Evolutionary conservation across 1,284 basidiomycete species (phyloP), one percentile per base, ranked within the genome.

Genomic region (Apiotrichum gracile): DNA sequence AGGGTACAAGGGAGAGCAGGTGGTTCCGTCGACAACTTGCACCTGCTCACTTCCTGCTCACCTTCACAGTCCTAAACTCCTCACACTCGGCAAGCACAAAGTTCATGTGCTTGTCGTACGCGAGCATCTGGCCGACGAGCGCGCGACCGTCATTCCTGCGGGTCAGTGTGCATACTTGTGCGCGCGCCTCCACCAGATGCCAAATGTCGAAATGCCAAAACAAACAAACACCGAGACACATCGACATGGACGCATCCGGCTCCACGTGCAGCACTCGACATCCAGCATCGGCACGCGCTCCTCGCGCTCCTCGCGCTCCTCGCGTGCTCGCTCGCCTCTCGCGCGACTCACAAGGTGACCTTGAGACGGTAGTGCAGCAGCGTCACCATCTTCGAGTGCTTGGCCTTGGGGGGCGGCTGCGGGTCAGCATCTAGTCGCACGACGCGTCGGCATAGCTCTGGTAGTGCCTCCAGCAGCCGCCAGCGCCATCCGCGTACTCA

Each of bases 81-180:
- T 96, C 92, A 72, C 92, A 96, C 65, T 98, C 94, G 14, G 93
- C 91, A 51, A 99, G 79, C 47, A 99, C 96, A 64, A 99, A 82
- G 78, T 99, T 99, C 94, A 98, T 98, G 78, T 98, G 96, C 69
- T 89, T 87, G 80, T 99, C 96, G 73, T 97, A 99, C 47, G 96
- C 96, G 69, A 99, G 86, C 87, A 98, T 94, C 78, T 97, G 96
- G 44, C 96, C 96, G 41, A 90, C 91, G 65, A 98, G 81, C 54
- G 89, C 84, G 70, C 96, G 88, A 55, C 91, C 91, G 77, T 99
- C 96, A 83, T 96, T 97, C 49, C 73, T 74, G 55, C 13, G 38
- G 8, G 38, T 55, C 25, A 58, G 46, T 38, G 2, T 49, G 14
- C n/a, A 7, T 16, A 37, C 25, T n/a, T n/a, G 45, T 33, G 22